Evolutionary conservation across 495 filamentous ascomycete species (phyloP), one percentile per base, ranked within the genome.

Genomic region (Bathelium albidoporum): DNA sequence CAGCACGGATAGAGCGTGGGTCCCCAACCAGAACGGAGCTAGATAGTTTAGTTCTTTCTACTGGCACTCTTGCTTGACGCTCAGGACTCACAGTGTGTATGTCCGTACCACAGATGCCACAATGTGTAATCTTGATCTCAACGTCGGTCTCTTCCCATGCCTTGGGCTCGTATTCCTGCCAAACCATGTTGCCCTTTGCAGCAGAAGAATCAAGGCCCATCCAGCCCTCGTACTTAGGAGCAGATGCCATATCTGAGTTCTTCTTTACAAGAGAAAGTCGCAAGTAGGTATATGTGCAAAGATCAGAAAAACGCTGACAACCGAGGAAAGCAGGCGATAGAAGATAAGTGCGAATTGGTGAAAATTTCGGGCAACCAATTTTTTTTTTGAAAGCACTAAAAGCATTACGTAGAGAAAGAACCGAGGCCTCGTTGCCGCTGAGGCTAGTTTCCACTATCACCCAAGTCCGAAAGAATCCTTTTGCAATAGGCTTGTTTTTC

Each of bases 21-120:
- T 0, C 80, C 82, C 82, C 90, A 94, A 66, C 22, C 61, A 55
- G 52, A 62, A 20, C 41, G 31, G 22, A 61, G 31, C 32, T 61
- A 45, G 28, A 29, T 53, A n/a, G 18, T n/a, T 53, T 24, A 16
- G 0, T 12, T 26, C 43, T 4, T 32, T 20, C 45, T 41, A 18
- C 24, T 34, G 29, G 4, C 28, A 9, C 34, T 20, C 14, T 26
- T 44, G 34, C 9, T 16, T 20, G 18, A 29, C 18, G 39, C n/a
- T 39, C 14, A 26, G 26, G 86, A 45, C 84, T 78, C 5, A 96
- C 77, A 22, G 84, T 88, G 75, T 95, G 89, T 3, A 92, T 60
- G 69, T 96, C 89, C 58, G 80, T 81, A 32, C 88, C 90, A 74
- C 91, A 95, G 68, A 96, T 84, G 59, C 90, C 89, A 73, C 89